A percentile compares a stretch with the other conserved stretches of the same genome.
Evolutionary conservation across 2,329 filamentous ascomycete genomes (phyloP).

Genomic region (Xenosphaeropsis pyriputrescens): DNA sequence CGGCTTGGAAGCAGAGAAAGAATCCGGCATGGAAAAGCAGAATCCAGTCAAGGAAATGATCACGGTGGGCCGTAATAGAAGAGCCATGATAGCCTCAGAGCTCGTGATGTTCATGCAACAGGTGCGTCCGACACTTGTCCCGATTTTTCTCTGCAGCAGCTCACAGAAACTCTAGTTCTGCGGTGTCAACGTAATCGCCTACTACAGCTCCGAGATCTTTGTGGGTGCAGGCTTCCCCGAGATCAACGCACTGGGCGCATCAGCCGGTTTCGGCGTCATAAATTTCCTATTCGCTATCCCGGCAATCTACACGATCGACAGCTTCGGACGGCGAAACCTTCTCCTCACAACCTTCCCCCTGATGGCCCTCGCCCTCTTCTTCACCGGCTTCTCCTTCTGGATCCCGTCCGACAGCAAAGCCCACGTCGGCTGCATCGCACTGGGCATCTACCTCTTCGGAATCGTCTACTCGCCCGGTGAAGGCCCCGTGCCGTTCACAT

Average conservation of each 20-base stretch:
- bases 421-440: conserved; percentile 35
- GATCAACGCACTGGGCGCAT: conserved; percentile 38
- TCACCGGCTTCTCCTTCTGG: conserved; percentile 36
- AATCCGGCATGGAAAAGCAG: conserved; percentile 30
- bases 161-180: conserved; percentile 20
- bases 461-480: conserved; percentile 51
- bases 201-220: conserved; percentile 49
- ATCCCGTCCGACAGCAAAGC: conserved; percentile 28
- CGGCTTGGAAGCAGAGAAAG: conserved; percentile 39
- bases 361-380: conserved; percentile 38
- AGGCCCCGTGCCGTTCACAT: conserved; percentile 54
- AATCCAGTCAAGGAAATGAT: conserved; percentile 40
- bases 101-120: conserved; percentile 58
- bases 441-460: conserved; percentile 45
- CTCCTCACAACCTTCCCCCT: conserved; percentile 49
- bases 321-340: conserved; percentile 48
- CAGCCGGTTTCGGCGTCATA: conserved; percentile 48
- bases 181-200: conserved; percentile 39
- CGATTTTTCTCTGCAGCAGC: neutral
- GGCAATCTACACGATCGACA: conserved; percentile 53
- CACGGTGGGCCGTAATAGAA: conserved; percentile 44
- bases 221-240: conserved; percentile 33
- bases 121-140: conserved; percentile 13
- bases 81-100: conserved; percentile 42
- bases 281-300: conserved; percentile 52